These are phyloP conservation scores for Raphanus sativus DNA, from an alignment of 345 rosid species.

Conservation along the genomic window DNA sequence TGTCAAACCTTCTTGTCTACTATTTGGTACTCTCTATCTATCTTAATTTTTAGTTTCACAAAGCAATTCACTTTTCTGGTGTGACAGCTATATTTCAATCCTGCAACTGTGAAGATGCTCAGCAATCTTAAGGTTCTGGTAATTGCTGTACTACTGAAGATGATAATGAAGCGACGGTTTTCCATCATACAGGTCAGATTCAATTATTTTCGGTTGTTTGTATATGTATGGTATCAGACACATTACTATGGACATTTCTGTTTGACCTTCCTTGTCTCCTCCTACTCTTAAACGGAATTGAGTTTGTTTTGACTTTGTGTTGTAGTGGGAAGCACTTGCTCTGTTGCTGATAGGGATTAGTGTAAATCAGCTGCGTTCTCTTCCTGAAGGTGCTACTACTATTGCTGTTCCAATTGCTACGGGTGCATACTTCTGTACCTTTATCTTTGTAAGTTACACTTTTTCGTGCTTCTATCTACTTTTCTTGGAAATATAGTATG, in stretches of 20 bases:
- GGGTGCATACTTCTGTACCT: slow-evolving; percentile 78
- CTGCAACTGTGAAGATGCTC: slow-evolving; percentile 99
- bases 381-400: slow-evolving; percentile 77
- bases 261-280: not conserved
- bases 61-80: slow-evolving; percentile 19
- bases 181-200: slow-evolving; percentile 76
- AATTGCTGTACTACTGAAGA: slow-evolving; percentile 82
- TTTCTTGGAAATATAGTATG: slow-evolving; percentile 4
- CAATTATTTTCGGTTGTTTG: slow-evolving; percentile 3
- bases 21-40: not conserved
- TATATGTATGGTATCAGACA: not conserved
- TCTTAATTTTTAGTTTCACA: not conserved
- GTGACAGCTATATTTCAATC: slow-evolving; percentile 89
- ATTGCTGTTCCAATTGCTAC: slow-evolving; percentile 79
- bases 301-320: slow-evolving; percentile 7
- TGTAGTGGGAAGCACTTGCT: slow-evolving; percentile 98
- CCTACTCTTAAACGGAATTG: slow-evolving; percentile 2
- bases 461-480: not conserved
- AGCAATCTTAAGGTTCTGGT: slow-evolving; percentile 97
- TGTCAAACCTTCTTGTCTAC: slow-evolving; percentile 6
- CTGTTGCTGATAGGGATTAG: slow-evolving; percentile 88
- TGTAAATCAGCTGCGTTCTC: slow-evolving; percentile 84
- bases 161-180: slow-evolving; percentile 88
- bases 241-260: not conserved
- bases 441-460: slow-evolving; percentile 76